Base-by-base conservation (phyloP, 2,329 filamentous ascomycete species). In the Aureobasidium namibiae region DNA sequence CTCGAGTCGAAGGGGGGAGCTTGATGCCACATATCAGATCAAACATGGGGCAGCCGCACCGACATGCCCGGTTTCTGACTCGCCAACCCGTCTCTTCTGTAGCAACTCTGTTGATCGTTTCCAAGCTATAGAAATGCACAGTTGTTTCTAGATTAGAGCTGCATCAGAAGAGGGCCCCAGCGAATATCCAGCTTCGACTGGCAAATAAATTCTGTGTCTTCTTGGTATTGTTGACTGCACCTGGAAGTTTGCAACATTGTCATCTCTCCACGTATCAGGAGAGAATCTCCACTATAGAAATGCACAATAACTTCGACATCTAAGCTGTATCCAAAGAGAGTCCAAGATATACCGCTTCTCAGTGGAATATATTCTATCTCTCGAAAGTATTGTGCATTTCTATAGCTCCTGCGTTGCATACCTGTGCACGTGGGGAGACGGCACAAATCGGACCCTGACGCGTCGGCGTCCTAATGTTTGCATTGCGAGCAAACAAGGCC, bases 21-120 rank as follows among this genome's bases (percentile, higher is more conserved):
- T 56, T 44, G 39, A 56, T 45, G 52, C 38, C 52, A 54, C 50
- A 29, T 54, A 29, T 53, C 16, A 29, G 44, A 48, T 48, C 44
- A n/a, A 54, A 54, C 26, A 41, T 31, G 50, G 50, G 50, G 50
- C 23, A 24, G 24, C 23, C 26, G n/a, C 41, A 18, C 33, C 34
- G 3, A n/a, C n/a, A 6, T 42, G 38, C 18, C 18, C 50, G 33
- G 31, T 31, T 49, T 52, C 29, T 56, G 36, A 54, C 50, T 26
- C 42, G 42, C 23, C 42, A 16, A 45, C 16, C 42, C n/a, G 42
- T 45, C 24, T 5, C 13, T 45, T 14, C 14, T 23, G 4, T 29
- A 14, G 8, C 23, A 7, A 26, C 24, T 16, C 23, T 3, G 24
- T n/a, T 14, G 13, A 45, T n/a, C 4, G 4, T 29, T 45, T n/a